Percentiles rank a stretch among this genome's conserved stretches.
phyloP scores from a whole-genome alignment of 2,329 filamentous ascomycete species.

The Fusarium oxysporum region DNA sequence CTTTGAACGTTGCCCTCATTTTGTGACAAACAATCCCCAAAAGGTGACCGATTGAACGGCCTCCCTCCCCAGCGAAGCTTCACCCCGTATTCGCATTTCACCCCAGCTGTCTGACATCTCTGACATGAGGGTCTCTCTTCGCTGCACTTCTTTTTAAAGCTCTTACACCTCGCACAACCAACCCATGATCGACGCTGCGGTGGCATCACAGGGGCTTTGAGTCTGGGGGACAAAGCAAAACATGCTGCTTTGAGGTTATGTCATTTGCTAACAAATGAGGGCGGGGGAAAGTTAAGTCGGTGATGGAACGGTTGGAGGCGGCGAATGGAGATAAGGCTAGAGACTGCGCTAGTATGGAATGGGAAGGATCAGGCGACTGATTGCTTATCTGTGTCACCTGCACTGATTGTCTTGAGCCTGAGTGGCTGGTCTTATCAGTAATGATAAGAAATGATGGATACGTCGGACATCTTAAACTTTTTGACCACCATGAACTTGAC shows the following conservation, averaged over 20 bases:
- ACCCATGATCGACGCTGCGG: slow-evolving; percentile 40
- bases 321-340: slow-evolving; percentile 10
- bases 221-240: background rate
- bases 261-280: background rate
- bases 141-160: slow-evolving; percentile 39
- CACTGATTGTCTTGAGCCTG: background rate
- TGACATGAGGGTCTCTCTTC: slow-evolving; percentile 31
- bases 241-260: slow-evolving; percentile 25
- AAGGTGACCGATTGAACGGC: slow-evolving; percentile 29
- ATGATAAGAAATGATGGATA: background rate
- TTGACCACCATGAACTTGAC: background rate
- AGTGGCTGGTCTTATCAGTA: background rate
- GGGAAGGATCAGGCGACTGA: slow-evolving; percentile 22
- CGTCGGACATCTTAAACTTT: no score
- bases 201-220: slow-evolving; percentile 23
- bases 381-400: slow-evolving; percentile 14
- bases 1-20: slow-evolving; percentile 33
- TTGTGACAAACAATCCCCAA: slow-evolving; percentile 27
- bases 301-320: slow-evolving; percentile 8
- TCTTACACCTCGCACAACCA: slow-evolving; percentile 36
- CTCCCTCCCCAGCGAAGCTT: slow-evolving; percentile 35
- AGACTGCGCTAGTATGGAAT: background rate
- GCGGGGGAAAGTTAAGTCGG: slow-evolving; percentile 17
- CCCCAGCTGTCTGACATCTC: slow-evolving; percentile 26
- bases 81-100: slow-evolving; percentile 35